Evolutionary conservation across 1,139 yeast species (phyloP).

Genomic region (Hyphopichia fennica): DNA sequence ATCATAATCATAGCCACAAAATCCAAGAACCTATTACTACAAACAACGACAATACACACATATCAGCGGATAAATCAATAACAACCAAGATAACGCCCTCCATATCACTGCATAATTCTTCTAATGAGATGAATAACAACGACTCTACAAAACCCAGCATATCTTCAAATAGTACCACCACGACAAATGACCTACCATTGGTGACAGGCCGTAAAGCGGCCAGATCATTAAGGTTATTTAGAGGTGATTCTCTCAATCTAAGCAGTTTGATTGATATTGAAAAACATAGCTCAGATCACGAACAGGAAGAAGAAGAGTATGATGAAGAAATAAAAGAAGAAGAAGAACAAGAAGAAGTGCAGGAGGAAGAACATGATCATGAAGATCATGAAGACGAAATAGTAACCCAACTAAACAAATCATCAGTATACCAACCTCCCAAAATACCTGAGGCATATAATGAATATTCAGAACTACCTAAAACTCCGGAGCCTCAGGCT

Average conservation of each 20-base stretch:
- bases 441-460: neutral
- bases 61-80: no score
- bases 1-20: no score
- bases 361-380: no score
- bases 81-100: no score
- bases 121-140: no score
- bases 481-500: neutral
- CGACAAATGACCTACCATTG: slow-evolving; percentile 1
- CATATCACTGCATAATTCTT: neutral
- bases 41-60: no score
- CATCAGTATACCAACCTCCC: neutral
- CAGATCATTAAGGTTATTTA: slow-evolving; percentile 34
- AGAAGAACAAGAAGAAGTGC: neutral
- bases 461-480: neutral
- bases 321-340: neutral
- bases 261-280: neutral
- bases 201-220: slow-evolving; percentile 43
- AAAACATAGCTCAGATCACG: neutral
- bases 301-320: neutral
- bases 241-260: slow-evolving; percentile 19
- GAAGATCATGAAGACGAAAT: neutral
- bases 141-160: neutral
- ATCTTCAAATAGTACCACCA: no score
- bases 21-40: no score
- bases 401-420: neutral